Evolutionary conservation across 768 basidiomycete genomes (phyloP).

Genomic region (Pisolithus marmoratus): DNA sequence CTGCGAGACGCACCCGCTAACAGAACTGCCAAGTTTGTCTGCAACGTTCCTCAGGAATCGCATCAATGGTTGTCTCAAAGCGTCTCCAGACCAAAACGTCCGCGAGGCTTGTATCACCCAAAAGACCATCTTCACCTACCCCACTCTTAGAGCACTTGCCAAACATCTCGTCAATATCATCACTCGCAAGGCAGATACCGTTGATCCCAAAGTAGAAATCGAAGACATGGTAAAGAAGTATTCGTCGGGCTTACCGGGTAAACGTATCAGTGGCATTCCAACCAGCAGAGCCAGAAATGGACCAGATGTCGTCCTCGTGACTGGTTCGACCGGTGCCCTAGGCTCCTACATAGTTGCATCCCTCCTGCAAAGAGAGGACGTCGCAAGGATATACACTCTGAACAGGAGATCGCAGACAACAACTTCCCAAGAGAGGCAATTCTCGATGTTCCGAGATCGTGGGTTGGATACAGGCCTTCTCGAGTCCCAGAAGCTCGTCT

Average conservation of each 20-base stretch:
- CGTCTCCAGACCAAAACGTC: constrained; percentile 23
- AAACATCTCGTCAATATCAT: constrained; percentile 14
- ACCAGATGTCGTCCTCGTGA: constrained; percentile 27
- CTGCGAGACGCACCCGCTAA: not conserved
- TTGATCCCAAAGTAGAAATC: constrained; percentile 20
- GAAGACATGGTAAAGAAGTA: constrained; percentile 39
- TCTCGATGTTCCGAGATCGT: constrained; percentile 27
- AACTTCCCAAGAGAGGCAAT: constrained; percentile 22
- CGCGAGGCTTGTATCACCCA: constrained; percentile 23
- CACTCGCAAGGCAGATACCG: not conserved
- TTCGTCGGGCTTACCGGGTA: constrained; percentile 12
- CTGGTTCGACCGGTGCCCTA: constrained; percentile 39
- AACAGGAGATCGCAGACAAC: constrained; percentile 20
- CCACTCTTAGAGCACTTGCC: constrained; percentile 34
- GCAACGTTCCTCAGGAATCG: constrained; percentile 25
- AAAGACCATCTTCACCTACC: constrained; percentile 33
- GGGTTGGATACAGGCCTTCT: constrained; percentile 27
- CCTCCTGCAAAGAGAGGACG: constrained; percentile 17
- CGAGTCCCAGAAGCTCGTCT: constrained; percentile 26
- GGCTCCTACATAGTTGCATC: constrained; percentile 32
- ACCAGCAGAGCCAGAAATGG: not conserved
- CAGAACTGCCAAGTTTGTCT: constrained; percentile 15
- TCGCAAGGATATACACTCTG: constrained; percentile 27
- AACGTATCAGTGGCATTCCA: constrained; percentile 7
- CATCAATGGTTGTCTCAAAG: constrained; percentile 19